Evolutionary conservation across 2,329 filamentous ascomycete species (phyloP), one percentile per base, ranked within the genome.

Genomic region (Phialocephala subalpina): DNA sequence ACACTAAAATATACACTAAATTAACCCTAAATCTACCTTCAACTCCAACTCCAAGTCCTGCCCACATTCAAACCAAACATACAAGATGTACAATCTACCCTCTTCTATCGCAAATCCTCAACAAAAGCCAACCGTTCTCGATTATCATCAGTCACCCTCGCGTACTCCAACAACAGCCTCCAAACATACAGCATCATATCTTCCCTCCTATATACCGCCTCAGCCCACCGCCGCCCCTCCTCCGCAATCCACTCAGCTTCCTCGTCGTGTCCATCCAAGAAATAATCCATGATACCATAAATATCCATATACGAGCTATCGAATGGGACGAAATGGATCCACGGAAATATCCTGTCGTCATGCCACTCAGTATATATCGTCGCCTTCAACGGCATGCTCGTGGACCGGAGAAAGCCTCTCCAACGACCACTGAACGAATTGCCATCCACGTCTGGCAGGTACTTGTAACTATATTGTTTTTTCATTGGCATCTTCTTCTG

Each of bases 261-360:
- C 45, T 20, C 45, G 22, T 49, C 45, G 22, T 49, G 45, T 18
- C 45, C 45, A 25, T 49, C 89, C 1, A 92, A 70, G 72, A 94
- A 92, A 74, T 92, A 93, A 69, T 90, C 86, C 83, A 92, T 84
- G 63, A 92, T 88, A 38, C 86, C 88, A 68, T 87, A 93, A 72
- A 90, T 85, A 73, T 94, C 92, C 29, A 84, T 79, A 72, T 89
- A 93, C 0, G 88, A 85, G 73, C 86, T 90, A 74, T 93, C 90
- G 86, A 94, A 90, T 8, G 92, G 92, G 3, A 93, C 88, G 72
- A 92, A 94, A 77, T 94, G 92, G 72, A 87, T 86, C 92, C 92
- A 94, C 0, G 90, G 83, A 1, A 92, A 80, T 2, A 94, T 81
- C 1, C 92, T 84, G 58, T 83, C 84, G 75, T 94, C 91, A 73